A percentile compares a stretch with the other conserved stretches of the same genome.
Conservation (phyloP, 768 basidiomycete species). For the Dentipellis sp. region DNA sequence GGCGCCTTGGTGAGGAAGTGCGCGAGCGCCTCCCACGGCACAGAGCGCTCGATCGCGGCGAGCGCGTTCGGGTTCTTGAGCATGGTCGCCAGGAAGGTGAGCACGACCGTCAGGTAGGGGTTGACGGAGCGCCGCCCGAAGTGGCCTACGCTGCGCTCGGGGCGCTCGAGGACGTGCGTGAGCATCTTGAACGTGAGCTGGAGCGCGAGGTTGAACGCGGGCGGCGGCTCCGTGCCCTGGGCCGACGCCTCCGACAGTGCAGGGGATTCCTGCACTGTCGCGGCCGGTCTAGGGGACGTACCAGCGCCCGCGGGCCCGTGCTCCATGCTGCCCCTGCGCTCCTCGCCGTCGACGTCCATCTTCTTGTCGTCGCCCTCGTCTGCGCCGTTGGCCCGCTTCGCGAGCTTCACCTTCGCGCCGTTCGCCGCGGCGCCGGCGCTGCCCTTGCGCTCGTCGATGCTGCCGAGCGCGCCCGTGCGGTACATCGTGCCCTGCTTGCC, state of each 20-base stretch:
- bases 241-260: constrained; percentile 19
- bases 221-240: constrained; percentile 31
- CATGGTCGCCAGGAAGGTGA: constrained; percentile 83
- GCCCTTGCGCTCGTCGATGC: constrained; percentile 20
- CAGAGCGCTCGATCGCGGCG: constrained; percentile 55
- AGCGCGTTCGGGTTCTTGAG: constrained; percentile 56
- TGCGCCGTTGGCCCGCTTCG: constrained; percentile 22
- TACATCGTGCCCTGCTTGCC: constrained; percentile 68
- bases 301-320: constrained; percentile 12
- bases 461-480: constrained; percentile 38
- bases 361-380: constrained; percentile 36
- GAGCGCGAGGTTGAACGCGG: constrained; percentile 63
- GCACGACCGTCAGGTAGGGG: constrained; percentile 77
- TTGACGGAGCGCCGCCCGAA: constrained; percentile 51
- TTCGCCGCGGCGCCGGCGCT: constrained; percentile 24
- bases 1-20: constrained; percentile 55
- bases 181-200: constrained; percentile 77
- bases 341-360: constrained; percentile 61
- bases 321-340: constrained; percentile 17
- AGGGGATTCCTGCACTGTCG: constrained; percentile 22
- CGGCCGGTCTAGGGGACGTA: constrained; percentile 17
- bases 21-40: constrained; percentile 81
- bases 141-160: constrained; percentile 45
- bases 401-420: constrained; percentile 28
- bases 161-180: constrained; percentile 55